Conservation (phyloP, 2,329 filamentous ascomycete genomes). For the Akanthomyces muscarius region DNA sequence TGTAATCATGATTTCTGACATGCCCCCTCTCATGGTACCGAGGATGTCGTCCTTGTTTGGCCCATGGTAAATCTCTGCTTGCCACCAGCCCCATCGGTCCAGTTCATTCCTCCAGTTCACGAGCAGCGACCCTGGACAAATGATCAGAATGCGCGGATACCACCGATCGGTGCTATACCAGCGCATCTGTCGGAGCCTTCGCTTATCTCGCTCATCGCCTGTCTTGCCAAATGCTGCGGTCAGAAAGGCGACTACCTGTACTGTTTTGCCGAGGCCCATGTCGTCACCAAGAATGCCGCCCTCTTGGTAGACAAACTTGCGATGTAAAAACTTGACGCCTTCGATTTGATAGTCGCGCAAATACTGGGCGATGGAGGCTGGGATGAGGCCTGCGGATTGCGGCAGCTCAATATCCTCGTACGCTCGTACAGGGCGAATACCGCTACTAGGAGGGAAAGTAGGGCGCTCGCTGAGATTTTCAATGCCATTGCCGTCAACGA, state of each 20-base stretch:
- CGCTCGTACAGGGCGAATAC: constrained; percentile 60
- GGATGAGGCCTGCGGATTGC: constrained; percentile 75
- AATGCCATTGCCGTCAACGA: constrained; percentile 45
- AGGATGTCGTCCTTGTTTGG: constrained; percentile 63
- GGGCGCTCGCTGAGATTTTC: constrained; percentile 61
- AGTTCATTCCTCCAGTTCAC: constrained; percentile 89
- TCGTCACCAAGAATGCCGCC: constrained; percentile 92
- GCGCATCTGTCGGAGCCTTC: constrained; percentile 83
- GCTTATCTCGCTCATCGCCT: constrained; percentile 77
- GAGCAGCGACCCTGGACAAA: constrained; percentile 86
- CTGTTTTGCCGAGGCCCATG: constrained; percentile 96
- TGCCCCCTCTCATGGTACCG: constrained; percentile 67
- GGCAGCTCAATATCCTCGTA: constrained; percentile 74
- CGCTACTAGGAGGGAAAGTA: constrained; percentile 51
- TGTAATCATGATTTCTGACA: constrained; percentile 86
- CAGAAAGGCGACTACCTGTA: constrained; percentile 91
- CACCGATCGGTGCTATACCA: constrained; percentile 54
- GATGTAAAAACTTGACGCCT: constrained; percentile 80
- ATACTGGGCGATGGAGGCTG: constrained; percentile 85
- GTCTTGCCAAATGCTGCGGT: constrained; percentile 92
- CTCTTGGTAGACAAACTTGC: constrained; percentile 84
- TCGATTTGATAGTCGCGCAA: constrained; percentile 87
- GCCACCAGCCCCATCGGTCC: constrained; percentile 93
- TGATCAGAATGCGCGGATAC: constrained; percentile 75
- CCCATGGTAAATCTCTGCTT: constrained; percentile 78